Conservation (phyloP, 257 asterid genomes). For the Linaria vulgaris region DNA sequence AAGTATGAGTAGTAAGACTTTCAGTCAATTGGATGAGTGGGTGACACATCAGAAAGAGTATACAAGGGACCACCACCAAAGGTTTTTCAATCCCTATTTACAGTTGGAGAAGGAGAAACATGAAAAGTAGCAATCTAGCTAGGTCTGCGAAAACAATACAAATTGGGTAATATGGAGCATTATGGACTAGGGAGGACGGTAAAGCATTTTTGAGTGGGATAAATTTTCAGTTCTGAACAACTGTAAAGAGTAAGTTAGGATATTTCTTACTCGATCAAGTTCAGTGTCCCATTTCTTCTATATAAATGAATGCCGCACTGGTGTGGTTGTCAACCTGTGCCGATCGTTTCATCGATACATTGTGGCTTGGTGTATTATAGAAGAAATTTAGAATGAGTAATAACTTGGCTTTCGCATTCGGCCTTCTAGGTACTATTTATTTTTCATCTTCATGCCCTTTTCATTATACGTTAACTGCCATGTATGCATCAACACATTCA, state of each 20-base stretch:
- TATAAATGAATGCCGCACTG: conserved; percentile 33
- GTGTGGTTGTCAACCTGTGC: conserved; percentile 6
- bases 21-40: conserved; percentile 35
- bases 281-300: conserved; percentile 27
- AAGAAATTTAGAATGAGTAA: conserved; percentile 26
- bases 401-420: conserved; percentile 45
- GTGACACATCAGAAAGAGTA: conserved; percentile 38
- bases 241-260: conserved; percentile 40
- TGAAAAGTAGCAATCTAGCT: no score
- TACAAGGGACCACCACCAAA: conserved; percentile 25
- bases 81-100: background rate
- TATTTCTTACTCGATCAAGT: conserved; percentile 7
- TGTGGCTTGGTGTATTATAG: background rate
- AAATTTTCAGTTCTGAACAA: conserved; percentile 33
- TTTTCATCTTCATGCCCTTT: background rate
- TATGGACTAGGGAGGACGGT: background rate
- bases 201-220: conserved; percentile 16
- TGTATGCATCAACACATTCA: conserved; percentile 33
- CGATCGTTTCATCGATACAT: no score
- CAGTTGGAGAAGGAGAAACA: background rate
- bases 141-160: conserved; percentile 17
- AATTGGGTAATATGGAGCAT: conserved; percentile 40
- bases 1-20: conserved; percentile 36
- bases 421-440: conserved; percentile 46
- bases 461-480: conserved; percentile 21